These are phyloP conservation scores for Pythium aristosporum DNA, from an alignment of 352 stramenopile species.

Conservation along the genomic window DNA sequence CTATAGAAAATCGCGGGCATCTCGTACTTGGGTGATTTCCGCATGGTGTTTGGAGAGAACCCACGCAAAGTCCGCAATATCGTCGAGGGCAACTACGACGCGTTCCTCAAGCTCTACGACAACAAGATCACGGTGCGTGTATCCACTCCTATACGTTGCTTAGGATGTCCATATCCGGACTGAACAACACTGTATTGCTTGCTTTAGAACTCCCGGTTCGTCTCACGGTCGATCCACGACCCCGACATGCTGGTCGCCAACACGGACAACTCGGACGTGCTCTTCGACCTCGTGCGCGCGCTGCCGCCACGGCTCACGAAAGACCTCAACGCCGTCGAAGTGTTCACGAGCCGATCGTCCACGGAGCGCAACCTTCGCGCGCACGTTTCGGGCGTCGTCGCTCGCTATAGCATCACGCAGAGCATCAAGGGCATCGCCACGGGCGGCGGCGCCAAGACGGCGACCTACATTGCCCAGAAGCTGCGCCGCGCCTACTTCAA, in stretches of 20 bases:
- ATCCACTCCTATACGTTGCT: neutral
- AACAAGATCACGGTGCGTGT: slow-evolving; percentile 64
- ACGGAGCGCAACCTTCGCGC: slow-evolving; percentile 69
- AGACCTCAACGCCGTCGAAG: slow-evolving; percentile 34
- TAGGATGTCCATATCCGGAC: neutral
- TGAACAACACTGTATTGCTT: neutral
- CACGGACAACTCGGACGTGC: slow-evolving; percentile 33
- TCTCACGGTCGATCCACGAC: slow-evolving; percentile 50
- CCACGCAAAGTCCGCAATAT: slow-evolving; percentile 91
- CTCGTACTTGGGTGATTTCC: slow-evolving; percentile 89
- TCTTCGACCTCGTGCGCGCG: slow-evolving; percentile 45
- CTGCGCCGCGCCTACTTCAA: slow-evolving; percentile 85
- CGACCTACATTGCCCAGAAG: slow-evolving; percentile 82
- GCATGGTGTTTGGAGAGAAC: slow-evolving; percentile 90
- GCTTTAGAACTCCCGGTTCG: slow-evolving; percentile 65
- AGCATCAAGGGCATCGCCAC: slow-evolving; percentile 90
- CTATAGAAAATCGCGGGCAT: slow-evolving; percentile 85
- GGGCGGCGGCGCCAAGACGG: slow-evolving; percentile 74
- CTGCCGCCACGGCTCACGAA: slow-evolving; percentile 52
- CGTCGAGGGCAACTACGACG: slow-evolving; percentile 79
- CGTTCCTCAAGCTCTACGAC: slow-evolving; percentile 74
- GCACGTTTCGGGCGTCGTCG: slow-evolving; percentile 66
- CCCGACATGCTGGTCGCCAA: slow-evolving; percentile 49
- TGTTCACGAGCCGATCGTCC: slow-evolving; percentile 32
- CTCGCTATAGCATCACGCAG: slow-evolving; percentile 83